phyloP scores from a whole-genome alignment of 2,329 filamentous ascomycete species.

The Fusarium miscanthi region DNA sequence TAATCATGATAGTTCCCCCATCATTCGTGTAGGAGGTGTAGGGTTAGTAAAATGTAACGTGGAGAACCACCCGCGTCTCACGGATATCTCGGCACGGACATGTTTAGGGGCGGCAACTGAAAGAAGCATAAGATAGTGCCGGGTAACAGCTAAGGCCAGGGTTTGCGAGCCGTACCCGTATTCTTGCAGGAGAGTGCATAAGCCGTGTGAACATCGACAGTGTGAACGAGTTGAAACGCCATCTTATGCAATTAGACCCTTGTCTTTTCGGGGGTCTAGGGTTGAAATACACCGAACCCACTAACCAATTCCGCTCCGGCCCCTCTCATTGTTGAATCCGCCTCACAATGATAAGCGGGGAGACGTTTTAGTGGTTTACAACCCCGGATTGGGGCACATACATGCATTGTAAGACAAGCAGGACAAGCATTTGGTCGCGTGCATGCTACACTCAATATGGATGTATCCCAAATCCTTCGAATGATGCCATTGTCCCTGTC shows the following conservation, averaged over 20 bases:
- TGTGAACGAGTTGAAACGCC: background rate
- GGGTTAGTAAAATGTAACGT: background rate
- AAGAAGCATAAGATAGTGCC: slow-evolving; percentile 8
- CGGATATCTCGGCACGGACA: background rate
- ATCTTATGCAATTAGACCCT: background rate
- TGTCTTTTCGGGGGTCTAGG: accelerated
- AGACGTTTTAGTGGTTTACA: background rate
- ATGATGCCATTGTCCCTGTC: background rate
- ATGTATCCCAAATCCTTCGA: background rate
- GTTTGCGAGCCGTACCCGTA: background rate
- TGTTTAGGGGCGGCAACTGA: background rate
- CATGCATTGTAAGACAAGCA: background rate
- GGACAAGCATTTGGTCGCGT: background rate
- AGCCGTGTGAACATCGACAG: background rate
- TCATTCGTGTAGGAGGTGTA: background rate
- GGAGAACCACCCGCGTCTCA: background rate
- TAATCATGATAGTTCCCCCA: background rate
- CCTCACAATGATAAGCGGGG: background rate
- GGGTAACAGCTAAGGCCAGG: background rate
- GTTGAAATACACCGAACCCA: background rate
- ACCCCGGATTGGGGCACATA: background rate
- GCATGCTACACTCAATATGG: background rate
- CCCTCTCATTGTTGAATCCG: background rate
- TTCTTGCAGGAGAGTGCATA: background rate
- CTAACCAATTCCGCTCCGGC: background rate